Percentiles rank a stretch among this genome's conserved stretches.
These are phyloP conservation scores for Podaxis sp. DNA, from an alignment of 768 basidiomycete species.

Conservation along the genomic window DNA sequence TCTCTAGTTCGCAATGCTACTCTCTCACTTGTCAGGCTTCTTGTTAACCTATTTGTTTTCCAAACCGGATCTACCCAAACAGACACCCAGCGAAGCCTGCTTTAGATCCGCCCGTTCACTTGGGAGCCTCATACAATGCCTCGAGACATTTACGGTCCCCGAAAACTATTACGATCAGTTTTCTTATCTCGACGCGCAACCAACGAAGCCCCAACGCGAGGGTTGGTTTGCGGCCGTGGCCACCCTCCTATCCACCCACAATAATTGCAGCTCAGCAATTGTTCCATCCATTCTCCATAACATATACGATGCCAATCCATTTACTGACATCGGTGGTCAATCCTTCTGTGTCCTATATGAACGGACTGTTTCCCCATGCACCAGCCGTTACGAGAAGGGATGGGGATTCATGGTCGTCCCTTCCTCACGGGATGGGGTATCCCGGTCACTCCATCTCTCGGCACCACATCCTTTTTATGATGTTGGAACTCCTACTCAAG, in stretches of 20 bases:
- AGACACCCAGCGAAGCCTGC: not conserved
- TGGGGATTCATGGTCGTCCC: slow-evolving; percentile 37
- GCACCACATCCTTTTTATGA: slow-evolving; percentile 47
- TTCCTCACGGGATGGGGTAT: slow-evolving; percentile 19
- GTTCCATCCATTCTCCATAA: slow-evolving; percentile 27
- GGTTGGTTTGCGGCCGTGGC: slow-evolving; percentile 28
- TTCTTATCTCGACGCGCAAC: slow-evolving; percentile 32
- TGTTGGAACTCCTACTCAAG: slow-evolving; percentile 35
- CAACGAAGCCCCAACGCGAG: slow-evolving; percentile 22
- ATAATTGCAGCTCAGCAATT: slow-evolving; percentile 27
- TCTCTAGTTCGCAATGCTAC: not conserved
- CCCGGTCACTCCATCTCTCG: slow-evolving; percentile 37
- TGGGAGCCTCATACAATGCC: slow-evolving; percentile 20
- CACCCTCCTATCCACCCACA: slow-evolving; percentile 28
- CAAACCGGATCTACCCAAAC: not conserved
- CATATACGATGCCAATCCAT: slow-evolving; percentile 27
- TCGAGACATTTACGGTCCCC: slow-evolving; percentile 30
- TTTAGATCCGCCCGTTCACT: not conserved
- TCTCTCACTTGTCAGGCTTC: not conserved
- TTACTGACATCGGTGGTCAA: slow-evolving; percentile 21
- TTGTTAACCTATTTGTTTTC: not conserved
- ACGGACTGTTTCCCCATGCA: slow-evolving; percentile 13
- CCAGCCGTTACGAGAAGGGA: slow-evolving; percentile 26
- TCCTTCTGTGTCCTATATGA: slow-evolving; percentile 35
- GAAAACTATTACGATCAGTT: slow-evolving; percentile 25